Evolutionary conservation across 345 rosid species (phyloP), one percentile per base, ranked within the genome.

Genomic region (Populus deltoides): DNA sequence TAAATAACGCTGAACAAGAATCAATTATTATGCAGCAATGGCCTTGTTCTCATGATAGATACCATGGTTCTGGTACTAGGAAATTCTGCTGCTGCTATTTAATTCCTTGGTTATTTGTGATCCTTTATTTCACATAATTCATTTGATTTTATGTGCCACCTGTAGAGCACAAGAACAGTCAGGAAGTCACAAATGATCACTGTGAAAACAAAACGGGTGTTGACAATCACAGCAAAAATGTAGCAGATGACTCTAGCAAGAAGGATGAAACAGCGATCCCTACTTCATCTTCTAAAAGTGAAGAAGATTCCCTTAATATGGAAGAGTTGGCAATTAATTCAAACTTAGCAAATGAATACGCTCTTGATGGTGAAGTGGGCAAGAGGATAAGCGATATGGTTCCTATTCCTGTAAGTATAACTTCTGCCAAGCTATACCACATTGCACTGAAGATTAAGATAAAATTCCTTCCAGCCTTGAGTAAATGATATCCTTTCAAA

Each of bases 21-120:
- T 90, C 92, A 0, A 85, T 96, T 86, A 81, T 92, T 83, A 76
- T 81, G 8, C 95, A 91, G 90, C 86, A 89, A 66, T 90, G 97
- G 97, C 74, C 75, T 66, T 78, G 82, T 72, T 81, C 86, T 69
- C 77, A 80, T 20, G 80, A 82, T 77, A 74, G 77, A 68, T 39
- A 70, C 75, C 25, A 5, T 4, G 55, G 18, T 69, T 57, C 77
- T 79, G 82, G 86, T 81, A 70, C 78, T 80, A 68, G 68, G n/a
- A 57, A 74, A 57, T 77, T 80, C 68, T 70, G 22, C 47, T 24
- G 70, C 43, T 76, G 31, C 73, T 49, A 77, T 75, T 41, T 36
- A 43, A 51, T 75, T 74, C 59, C 65, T 72, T 51, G 25, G 66
- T 55, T 59, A 65, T 41, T 70, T 36, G 33, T 25, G 22, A 63